Percentiles rank a stretch among this genome's conserved stretches.
These are phyloP conservation scores for Chimonanthus salicifolius DNA, from an alignment of 164 flowering plant genomes.

Conservation along the genomic window DNA sequence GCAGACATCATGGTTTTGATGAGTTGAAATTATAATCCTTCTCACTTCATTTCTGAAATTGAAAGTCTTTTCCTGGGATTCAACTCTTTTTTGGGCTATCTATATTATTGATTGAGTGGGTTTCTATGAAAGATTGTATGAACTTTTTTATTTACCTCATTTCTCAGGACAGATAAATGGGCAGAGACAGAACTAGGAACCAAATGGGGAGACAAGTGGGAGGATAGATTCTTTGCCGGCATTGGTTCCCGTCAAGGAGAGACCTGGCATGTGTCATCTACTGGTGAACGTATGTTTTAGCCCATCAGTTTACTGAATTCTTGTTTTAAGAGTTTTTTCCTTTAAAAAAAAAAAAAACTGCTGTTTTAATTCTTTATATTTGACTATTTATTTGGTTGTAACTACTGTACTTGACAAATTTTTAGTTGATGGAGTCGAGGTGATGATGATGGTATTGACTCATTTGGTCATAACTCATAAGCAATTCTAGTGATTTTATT, in stretches of 20 bases:
- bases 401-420: background rate
- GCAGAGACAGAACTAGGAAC: conserved; percentile 97
- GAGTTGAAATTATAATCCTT: background rate
- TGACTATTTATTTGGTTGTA: background rate
- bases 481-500: background rate
- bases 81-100: background rate
- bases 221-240: conserved; percentile 86
- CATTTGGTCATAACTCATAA: no score
- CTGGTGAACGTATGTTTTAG: conserved; percentile 65
- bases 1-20: background rate
- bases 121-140: background rate
- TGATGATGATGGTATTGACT: no score
- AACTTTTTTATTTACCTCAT: conserved; percentile 5
- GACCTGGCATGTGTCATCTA: conserved; percentile 95
- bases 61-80: background rate
- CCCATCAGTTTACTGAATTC: background rate
- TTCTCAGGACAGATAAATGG: conserved; percentile 96
- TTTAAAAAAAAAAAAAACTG: background rate
- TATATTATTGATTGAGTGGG: background rate
- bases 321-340: no score
- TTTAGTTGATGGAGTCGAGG: no score
- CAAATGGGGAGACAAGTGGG: conserved; percentile 99
- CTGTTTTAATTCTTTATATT: conserved; percentile 2
- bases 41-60: background rate
- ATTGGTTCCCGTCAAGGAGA: conserved; percentile 98